Conservation (phyloP, 352 stramenopile genomes). For the Pythium graminicola region DNA sequence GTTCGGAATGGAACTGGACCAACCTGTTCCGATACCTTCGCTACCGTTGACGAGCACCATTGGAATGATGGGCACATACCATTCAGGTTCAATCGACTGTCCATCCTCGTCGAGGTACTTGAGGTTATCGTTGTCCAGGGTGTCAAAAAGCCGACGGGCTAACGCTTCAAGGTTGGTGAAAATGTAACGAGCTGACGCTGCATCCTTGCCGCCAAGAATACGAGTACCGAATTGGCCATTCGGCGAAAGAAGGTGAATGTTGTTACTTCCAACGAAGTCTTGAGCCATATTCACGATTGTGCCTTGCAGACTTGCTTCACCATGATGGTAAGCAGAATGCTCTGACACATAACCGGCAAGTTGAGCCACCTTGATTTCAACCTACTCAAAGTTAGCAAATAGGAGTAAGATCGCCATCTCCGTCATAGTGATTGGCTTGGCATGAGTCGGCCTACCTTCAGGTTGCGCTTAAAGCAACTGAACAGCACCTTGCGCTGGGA, state of each 20-base stretch:
- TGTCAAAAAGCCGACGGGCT: constrained; percentile 81
- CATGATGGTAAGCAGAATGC: constrained; percentile 98
- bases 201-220: constrained; percentile 95
- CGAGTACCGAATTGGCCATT: constrained; percentile 97
- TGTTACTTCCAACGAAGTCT: constrained; percentile 98
- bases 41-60: constrained; percentile 96
- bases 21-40: constrained; percentile 97
- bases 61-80: constrained; percentile 95
- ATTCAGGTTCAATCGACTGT: constrained; percentile 89
- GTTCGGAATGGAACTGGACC: constrained; percentile 88
- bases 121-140: constrained; percentile 87
- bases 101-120: constrained; percentile 91
- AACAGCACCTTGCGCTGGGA: constrained; percentile 98
- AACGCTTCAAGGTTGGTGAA: constrained; percentile 90
- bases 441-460: constrained; percentile 89
- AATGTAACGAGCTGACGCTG: constrained; percentile 91
- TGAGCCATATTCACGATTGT: constrained; percentile 99
- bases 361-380: constrained; percentile 91
- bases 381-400: constrained; percentile 19
- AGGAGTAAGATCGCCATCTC: too few relatives aligned
- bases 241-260: constrained; percentile 93
- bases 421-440: too few relatives aligned
- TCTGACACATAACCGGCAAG: constrained; percentile 96
- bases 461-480: constrained; percentile 97
- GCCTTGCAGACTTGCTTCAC: constrained; percentile 90